Evolutionary conservation across 163 green algal genomes (phyloP).

Genomic region (Prototheca stagnorum): DNA sequence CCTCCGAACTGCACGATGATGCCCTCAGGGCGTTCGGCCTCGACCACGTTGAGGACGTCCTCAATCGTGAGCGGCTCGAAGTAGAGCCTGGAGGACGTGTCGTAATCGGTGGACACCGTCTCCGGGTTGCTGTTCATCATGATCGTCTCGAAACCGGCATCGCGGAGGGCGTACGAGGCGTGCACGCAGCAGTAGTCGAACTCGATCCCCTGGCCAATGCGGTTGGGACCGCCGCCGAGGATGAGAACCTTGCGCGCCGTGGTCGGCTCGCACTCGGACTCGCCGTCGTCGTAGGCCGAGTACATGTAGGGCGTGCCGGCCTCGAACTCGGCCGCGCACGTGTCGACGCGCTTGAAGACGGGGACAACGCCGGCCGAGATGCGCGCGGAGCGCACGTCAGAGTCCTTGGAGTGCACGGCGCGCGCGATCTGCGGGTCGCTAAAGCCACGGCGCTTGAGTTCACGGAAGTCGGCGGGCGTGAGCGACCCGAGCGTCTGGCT

Average conservation of each 20-base stretch:
- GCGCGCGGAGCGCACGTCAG: conserved; percentile 50
- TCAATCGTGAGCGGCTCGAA: conserved; percentile 91
- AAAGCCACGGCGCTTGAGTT: conserved; percentile 83
- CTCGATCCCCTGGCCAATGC: conserved; percentile 98
- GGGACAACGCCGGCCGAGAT: conserved; percentile 59
- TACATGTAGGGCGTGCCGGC: conserved; percentile 95
- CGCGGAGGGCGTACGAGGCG: conserved; percentile 73
- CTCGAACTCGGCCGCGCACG: conserved; percentile 96
- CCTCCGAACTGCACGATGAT: conserved; percentile 98
- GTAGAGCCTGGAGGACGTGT: conserved; percentile 93
- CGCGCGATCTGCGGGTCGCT: conserved; percentile 73
- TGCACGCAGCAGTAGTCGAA: conserved; percentile 99
- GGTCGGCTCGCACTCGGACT: conserved; percentile 50
- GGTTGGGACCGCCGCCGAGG: conserved; percentile 91
- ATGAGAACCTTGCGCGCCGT: conserved; percentile 73
- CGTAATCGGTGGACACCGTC: conserved; percentile 97
- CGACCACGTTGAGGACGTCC: conserved; percentile 96
- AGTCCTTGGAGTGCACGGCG: conserved; percentile 19
- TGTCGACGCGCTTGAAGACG: conserved; percentile 91
- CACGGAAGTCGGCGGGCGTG: conserved; percentile 40
- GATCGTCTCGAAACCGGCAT: conserved; percentile 85
- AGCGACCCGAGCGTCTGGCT: conserved; percentile 36
- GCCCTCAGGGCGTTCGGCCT: conserved; percentile 85
- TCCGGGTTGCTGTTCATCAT: conserved; percentile 99
- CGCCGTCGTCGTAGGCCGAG: conserved; percentile 60